Conservation (phyloP, 345 rosid genomes). For the Xanthoceras sorbifolium region DNA sequence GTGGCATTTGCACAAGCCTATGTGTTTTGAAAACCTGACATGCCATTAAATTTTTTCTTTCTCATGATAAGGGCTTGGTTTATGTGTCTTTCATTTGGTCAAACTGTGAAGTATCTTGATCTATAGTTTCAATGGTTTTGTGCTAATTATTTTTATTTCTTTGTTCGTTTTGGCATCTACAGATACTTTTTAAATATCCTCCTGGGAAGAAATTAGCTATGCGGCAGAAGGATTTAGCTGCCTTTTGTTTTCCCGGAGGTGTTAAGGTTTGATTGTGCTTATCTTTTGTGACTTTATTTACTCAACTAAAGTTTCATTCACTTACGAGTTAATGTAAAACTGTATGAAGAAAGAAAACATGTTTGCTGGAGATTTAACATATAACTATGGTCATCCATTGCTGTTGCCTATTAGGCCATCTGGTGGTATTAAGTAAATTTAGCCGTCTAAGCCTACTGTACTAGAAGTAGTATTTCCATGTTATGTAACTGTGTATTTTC, state of each 20-base stretch:
- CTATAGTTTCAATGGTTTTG: constrained; percentile 4
- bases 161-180: constrained; percentile 29
- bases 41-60: neutral
- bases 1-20: neutral
- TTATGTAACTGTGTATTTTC: neutral
- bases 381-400: neutral
- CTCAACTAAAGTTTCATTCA: neutral
- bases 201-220: constrained; percentile 79
- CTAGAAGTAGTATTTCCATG: neutral
- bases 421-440: neutral
- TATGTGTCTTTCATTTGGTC: neutral
- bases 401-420: neutral
- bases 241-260: constrained; percentile 96
- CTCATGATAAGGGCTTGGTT: neutral
- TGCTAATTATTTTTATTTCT: constrained; percentile 19
- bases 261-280: constrained; percentile 62
- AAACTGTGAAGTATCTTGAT: neutral
- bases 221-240: constrained; percentile 81
- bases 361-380: neutral
- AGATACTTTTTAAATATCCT: constrained; percentile 90
- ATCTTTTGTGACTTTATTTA: constrained; percentile 9
- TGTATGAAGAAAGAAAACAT: neutral
- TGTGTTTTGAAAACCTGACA: constrained; percentile 15
- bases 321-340: neutral
- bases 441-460: neutral